phyloP scores from a whole-genome alignment of 78 protist species.

The Dictyostelium brefeldianum region DNA sequence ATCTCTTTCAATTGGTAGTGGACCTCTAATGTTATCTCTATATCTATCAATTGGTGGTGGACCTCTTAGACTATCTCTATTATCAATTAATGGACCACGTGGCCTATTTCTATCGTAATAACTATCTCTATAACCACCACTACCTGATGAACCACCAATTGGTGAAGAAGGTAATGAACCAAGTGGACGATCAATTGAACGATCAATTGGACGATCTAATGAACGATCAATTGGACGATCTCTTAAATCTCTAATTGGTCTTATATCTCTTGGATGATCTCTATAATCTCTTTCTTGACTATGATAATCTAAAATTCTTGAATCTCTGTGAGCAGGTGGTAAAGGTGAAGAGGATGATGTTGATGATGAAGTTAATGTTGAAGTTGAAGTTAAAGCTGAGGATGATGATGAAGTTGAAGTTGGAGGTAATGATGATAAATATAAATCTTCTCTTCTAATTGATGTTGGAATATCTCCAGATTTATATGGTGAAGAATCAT shows the following conservation, averaged over 20 bases:
- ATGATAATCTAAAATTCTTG: not conserved
- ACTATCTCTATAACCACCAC: constrained; percentile 3
- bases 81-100: constrained; percentile 1
- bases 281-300: constrained; percentile 15
- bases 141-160: not conserved
- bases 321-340: constrained; percentile 1
- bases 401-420: no score
- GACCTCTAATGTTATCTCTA: not conserved
- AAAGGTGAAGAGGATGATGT: not conserved
- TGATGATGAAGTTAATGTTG: not conserved
- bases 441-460: not conserved
- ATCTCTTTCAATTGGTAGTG: not conserved
- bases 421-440: constrained; percentile 2
- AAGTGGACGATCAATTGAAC: no score
- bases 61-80: not conserved
- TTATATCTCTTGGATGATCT: constrained; percentile 6
- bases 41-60: constrained; percentile 14
- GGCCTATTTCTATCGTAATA: constrained; percentile 5
- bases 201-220: not conserved
- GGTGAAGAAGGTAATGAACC: not conserved
- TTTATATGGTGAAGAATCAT: not conserved
- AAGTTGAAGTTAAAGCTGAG: not conserved
- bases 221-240: constrained; percentile 15
- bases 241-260: constrained; percentile 15
- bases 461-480: not conserved